Evolutionary conservation across 2,329 filamentous ascomycete genomes (phyloP), one percentile per base, ranked within the genome.

Genomic region (Scytalidium lignicola): DNA sequence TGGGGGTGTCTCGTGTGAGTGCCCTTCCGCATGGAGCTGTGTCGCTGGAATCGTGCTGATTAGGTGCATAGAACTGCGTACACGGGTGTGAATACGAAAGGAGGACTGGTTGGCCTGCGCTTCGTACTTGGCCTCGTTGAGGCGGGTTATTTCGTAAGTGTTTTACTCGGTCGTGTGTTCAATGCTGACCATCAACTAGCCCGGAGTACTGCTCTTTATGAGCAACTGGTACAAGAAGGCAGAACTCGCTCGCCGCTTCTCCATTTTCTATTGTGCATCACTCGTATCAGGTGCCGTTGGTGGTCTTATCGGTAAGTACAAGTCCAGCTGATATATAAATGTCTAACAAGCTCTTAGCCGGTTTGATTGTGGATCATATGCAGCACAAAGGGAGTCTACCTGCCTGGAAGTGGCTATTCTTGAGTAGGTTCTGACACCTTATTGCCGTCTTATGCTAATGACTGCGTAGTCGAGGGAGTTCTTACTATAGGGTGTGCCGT

Each of bases 191-290:
- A 17, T 17, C 21, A 41, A 41, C 10, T 47, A 47, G 45, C 76
- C 76, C 0, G 76, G 75, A 18, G 72, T 77, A 2, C 59, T 79
- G 12, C 69, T 74, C 29, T 67, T 79, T 37, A 65, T 82, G n/a
- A 76, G 71, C 1, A 77, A 72, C 1, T 81, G 76, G 76, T 81
- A 81, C 58, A 79, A 75, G 60, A 71, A 68, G 26, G 62, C 70
- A 3, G 75, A 79, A 56, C 70, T 75, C 53, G 74, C 74, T 49
- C 47, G 12, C 56, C 70, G 78, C 1, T 80, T 81, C 52, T 74
- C 73, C 23, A 67, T 80, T n/a, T 82, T 77, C 60, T 79, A 77
- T 55, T 77, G 74, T 0, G 78, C 76, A 1, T 75, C 76, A 0
- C 73, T 81, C 5, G 66, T 79, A 2, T 77, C 70, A 0, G 75